Conservation (phyloP, 1,139 yeast species). For the Pichia sp. region DNA sequence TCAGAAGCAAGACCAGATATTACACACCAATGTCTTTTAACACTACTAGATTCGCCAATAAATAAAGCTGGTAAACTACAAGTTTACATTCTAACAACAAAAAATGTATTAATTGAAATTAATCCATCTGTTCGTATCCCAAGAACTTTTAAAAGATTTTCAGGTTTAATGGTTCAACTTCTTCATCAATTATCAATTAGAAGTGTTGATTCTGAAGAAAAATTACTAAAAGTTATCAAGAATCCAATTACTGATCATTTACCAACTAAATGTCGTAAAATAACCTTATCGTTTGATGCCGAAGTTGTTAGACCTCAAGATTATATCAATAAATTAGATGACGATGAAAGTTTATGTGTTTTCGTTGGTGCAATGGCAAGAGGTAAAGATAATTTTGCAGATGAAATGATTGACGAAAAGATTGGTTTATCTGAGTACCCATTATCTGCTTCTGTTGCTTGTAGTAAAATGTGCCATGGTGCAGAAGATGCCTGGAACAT, state of each 20-base stretch:
- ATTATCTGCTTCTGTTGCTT: conserved; percentile 94
- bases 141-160: conserved; percentile 93
- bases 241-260: conserved; percentile 95
- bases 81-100: conserved; percentile 91
- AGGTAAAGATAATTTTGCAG: conserved; percentile 96
- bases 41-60: conserved; percentile 89
- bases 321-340: conserved; percentile 71
- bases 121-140: conserved; percentile 97
- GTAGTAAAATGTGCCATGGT: conserved; percentile 97
- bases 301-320: conserved; percentile 84
- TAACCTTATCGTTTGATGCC: conserved; percentile 92
- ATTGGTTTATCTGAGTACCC: conserved; percentile 94
- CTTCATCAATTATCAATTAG: conserved; percentile 88
- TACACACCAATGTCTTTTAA: conserved; percentile 90
- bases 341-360: conserved; percentile 91
- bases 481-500: conserved; percentile 98
- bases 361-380: conserved; percentile 99
- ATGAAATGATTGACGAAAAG: conserved; percentile 92
- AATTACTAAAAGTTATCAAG: conserved; percentile 85
- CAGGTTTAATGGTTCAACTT: conserved; percentile 95
- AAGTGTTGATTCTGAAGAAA: conserved; percentile 92
- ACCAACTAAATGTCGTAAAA: conserved; percentile 91
- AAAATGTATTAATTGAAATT: conserved; percentile 90
- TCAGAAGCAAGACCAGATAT: conserved; percentile 98
- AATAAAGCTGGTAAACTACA: conserved; percentile 96